These are phyloP conservation scores for Choiromyces venosus DNA, from an alignment of 495 filamentous ascomycete species.

Conservation along the genomic window DNA sequence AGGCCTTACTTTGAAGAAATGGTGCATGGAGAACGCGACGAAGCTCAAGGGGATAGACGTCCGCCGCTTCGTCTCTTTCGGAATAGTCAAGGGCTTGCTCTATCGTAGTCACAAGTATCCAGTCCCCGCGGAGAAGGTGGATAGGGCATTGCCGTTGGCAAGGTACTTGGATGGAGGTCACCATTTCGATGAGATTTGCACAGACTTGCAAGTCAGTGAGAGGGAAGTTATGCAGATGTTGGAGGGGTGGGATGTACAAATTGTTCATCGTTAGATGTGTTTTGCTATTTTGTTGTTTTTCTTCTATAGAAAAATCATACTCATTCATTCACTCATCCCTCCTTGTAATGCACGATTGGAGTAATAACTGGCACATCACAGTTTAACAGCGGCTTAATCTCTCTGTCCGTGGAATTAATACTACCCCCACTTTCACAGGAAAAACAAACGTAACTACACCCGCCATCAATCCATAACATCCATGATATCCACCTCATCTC, in stretches of 20 bases:
- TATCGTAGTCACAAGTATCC: constrained; percentile 89
- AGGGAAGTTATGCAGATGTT: constrained; percentile 51
- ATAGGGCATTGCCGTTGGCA: constrained; percentile 40
- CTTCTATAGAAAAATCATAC: background rate
- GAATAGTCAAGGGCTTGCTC: constrained; percentile 90
- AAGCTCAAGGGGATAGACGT: constrained; percentile 69
- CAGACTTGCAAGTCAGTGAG: constrained; percentile 58
- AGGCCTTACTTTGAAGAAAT: constrained; percentile 72
- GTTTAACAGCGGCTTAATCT: background rate
- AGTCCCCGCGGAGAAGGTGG: constrained; percentile 5
- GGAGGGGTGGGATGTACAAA: constrained; percentile 52
- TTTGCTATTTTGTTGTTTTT: background rate
- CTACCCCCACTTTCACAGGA: background rate
- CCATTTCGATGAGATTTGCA: constrained; percentile 70
- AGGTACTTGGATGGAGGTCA: constrained; percentile 62
- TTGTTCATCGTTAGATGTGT: constrained; percentile 51
- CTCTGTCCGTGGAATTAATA: background rate
- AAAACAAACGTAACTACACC: background rate
- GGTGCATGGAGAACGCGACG: constrained; percentile 65
- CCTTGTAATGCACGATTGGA: background rate
- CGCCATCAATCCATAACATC: background rate
- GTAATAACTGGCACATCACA: background rate
- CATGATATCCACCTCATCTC: background rate
- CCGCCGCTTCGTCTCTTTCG: constrained; percentile 86
- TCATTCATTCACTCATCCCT: background rate